Base-by-base conservation (phyloP, 2,329 filamentous ascomycete genomes). In the Paecilomyces dactylethromorphus region DNA sequence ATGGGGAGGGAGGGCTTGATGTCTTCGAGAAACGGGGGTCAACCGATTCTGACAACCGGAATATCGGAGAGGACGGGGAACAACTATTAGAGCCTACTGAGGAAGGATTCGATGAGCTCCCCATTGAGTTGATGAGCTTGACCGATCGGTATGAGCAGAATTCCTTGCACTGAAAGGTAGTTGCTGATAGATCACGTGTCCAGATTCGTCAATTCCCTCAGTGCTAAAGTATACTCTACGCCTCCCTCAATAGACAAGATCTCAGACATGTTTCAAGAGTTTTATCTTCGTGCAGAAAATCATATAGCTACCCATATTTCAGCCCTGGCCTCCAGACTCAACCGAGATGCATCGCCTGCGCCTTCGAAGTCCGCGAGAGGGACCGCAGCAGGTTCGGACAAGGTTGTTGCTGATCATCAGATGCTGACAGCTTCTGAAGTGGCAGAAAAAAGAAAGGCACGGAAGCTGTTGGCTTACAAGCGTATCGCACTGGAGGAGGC, bases 371-470 rank as follows among this genome's bases (percentile, higher is more conserved):
- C 59, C 83, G 84, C 70, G 81, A 83, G 35, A 76, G 79, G 13
- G 76, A 85, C 56, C 81, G 81, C 74, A 66, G 69, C 77, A 58
- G 62, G 76, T 63, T 64, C 67, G 26, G 65, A 64, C 52, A 61
- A 59, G 32, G 58, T 57, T 24, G 80, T 84, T 53, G 68, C 76
- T 10, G 84, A 86, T 63, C 91, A 92, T 68, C 91, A 94, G 74
- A 95, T 99, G 91, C 84, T 97, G 61, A 97, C 94, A 2, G 81
- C 89, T 0, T 86, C 91, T 3, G 94, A 99, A 72, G 86, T 96
- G 53, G 85, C 87, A 0, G 86, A 92, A 62, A 84, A 88, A 63
- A 92, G 92, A 73, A 89, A 86, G 65, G 89, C 90, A 29, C 84
- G 92, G 58, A 90, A 86, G 68, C 80, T 87, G 5, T 79, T 97